Percentiles rank a stretch among this genome's conserved stretches.
Conservation (phyloP, 345 rosid genomes). For the Populus davidiana region DNA sequence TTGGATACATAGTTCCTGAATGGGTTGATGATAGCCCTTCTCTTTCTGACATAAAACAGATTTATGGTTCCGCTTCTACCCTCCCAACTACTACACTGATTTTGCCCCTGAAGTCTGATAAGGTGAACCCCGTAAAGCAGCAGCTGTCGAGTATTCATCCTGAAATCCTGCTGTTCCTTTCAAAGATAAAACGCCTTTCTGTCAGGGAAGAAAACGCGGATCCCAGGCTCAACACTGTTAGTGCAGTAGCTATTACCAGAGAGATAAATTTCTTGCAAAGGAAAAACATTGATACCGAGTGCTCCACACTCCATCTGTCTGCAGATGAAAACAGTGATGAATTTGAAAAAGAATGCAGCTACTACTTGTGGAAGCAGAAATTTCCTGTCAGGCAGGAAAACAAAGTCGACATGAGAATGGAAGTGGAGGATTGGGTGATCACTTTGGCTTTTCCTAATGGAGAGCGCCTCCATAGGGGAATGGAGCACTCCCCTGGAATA, state of each 20-base stretch:
- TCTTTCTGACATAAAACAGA: slow-evolving; percentile 33
- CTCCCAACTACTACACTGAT: slow-evolving; percentile 60
- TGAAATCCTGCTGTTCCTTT: slow-evolving; percentile 58
- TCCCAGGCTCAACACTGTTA: slow-evolving; percentile 38
- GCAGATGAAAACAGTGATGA: slow-evolving; percentile 28
- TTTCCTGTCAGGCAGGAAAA: slow-evolving; percentile 57
- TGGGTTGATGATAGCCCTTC: slow-evolving; percentile 65
- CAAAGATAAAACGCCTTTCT: slow-evolving; percentile 66
- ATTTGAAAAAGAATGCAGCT: slow-evolving; percentile 41
- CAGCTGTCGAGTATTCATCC: slow-evolving; percentile 69
- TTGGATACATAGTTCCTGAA: slow-evolving; percentile 75
- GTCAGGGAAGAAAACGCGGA: slow-evolving; percentile 52
- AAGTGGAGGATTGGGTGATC: slow-evolving; percentile 58
- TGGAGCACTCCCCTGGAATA: slow-evolving; percentile 48
- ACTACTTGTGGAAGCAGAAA: slow-evolving; percentile 70
- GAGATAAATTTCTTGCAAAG: slow-evolving; percentile 46
- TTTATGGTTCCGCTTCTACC: slow-evolving; percentile 44
- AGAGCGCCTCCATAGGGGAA: slow-evolving; percentile 52
- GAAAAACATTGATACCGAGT: slow-evolving; percentile 74
- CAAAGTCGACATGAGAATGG: slow-evolving; percentile 61
- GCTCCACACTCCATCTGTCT: slow-evolving; percentile 57
- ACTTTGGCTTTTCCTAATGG: slow-evolving; percentile 69
- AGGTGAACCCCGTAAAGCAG: slow-evolving; percentile 59
- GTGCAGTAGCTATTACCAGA: slow-evolving; percentile 48
- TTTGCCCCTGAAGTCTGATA: slow-evolving; percentile 67